Conservation (phyloP, 2,329 filamentous ascomycete species). For the Xylaria sp. region DNA sequence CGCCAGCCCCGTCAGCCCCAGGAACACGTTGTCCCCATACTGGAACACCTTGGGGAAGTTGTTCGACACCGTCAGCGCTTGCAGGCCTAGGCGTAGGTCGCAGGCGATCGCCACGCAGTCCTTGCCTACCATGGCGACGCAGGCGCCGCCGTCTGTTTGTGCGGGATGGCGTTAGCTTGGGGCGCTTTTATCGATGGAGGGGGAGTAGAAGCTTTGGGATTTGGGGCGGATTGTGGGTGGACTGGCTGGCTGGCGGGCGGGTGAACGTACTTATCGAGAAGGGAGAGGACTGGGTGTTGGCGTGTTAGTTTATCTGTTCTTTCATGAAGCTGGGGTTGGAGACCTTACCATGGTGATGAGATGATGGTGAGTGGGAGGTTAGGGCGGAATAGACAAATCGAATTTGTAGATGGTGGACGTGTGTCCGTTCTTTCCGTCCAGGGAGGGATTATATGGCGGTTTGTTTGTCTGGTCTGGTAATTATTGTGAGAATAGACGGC, state of each 20-base stretch:
- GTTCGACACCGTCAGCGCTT: constrained; percentile 97
- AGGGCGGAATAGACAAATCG: not conserved
- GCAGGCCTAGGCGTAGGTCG: constrained; percentile 96
- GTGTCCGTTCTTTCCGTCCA: not conserved
- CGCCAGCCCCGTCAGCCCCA: constrained; percentile 94
- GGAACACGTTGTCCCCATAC: constrained; percentile 94
- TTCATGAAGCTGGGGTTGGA: constrained; percentile 26
- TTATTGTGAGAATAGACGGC: constrained; percentile 4
- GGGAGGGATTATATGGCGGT: constrained; percentile 1
- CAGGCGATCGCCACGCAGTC: constrained; percentile 99
- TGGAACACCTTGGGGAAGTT: constrained; percentile 99
- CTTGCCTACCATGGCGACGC: constrained; percentile 99
- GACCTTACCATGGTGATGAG: constrained; percentile 50
- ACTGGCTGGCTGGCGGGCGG: not conserved
- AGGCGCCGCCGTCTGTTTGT: constrained; percentile 81
- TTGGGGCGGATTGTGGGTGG: constrained; percentile 14
- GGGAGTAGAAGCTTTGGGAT: constrained; percentile 3
- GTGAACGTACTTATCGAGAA: constrained; percentile 88
- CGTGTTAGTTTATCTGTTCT: constrained; percentile 43
- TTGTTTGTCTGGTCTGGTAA: not conserved
- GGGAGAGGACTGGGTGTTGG: constrained; percentile 74
- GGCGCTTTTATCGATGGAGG: not conserved
- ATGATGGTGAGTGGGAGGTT: constrained; percentile 20
- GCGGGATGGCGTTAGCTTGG: constrained; percentile 7
- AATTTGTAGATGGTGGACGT: not conserved